Conservation (phyloP, 768 basidiomycete species). For the Cubamyces lactineus region DNA sequence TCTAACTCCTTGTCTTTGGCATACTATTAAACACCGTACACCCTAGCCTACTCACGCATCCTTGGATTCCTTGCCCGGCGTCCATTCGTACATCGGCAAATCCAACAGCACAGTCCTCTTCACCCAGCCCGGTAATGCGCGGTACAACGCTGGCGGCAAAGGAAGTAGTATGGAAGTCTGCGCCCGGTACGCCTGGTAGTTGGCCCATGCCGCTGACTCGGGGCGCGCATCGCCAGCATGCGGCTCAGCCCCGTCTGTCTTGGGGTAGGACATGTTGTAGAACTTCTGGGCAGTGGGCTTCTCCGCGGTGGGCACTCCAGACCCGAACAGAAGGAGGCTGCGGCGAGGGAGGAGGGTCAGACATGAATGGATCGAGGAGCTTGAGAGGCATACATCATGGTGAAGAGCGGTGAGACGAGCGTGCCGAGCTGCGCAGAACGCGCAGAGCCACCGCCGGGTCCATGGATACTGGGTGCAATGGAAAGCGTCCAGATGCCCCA, state of each 20-base stretch:
- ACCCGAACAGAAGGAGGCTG: slow-evolving; percentile 65
- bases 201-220: slow-evolving; percentile 45
- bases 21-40: too few relatives aligned
- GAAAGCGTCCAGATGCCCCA: slow-evolving; percentile 67
- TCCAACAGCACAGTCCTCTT: slow-evolving; percentile 64
- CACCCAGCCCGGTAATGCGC: slow-evolving; percentile 49
- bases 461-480: slow-evolving; percentile 56
- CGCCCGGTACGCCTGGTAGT: slow-evolving; percentile 58
- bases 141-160: slow-evolving; percentile 58
- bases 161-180: slow-evolving; percentile 65
- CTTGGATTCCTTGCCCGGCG: slow-evolving; percentile 50
- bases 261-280: slow-evolving; percentile 51
- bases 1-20: too few relatives aligned
- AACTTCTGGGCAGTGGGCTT: slow-evolving; percentile 65
- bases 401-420: slow-evolving; percentile 66
- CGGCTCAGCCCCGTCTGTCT: slow-evolving; percentile 33
- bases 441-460: slow-evolving; percentile 44
- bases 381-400: slow-evolving; percentile 52
- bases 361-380: not conserved
- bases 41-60: slow-evolving; percentile 33
- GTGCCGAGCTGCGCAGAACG: slow-evolving; percentile 61
- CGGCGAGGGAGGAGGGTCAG: not conserved
- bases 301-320: slow-evolving; percentile 71
- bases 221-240: slow-evolving; percentile 4
- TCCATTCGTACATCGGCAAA: slow-evolving; percentile 62